Conservation (phyloP, 2,329 filamentous ascomycete genomes). For the Diaporthe vexans region DNA sequence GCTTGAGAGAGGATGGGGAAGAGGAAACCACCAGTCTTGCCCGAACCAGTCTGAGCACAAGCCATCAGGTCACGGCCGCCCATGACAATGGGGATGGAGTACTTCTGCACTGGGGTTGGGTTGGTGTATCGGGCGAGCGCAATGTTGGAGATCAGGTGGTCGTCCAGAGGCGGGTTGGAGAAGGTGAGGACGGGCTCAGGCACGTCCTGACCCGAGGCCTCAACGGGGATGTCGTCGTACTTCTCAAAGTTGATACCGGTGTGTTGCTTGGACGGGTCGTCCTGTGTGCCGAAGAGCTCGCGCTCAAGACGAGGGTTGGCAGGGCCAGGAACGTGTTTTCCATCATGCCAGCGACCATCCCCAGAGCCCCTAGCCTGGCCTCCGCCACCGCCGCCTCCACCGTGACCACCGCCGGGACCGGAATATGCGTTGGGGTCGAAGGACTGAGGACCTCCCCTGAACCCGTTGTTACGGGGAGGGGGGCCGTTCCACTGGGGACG, state of each 20-base stretch:
- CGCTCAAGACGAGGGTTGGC: constrained; percentile 91
- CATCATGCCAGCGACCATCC: constrained; percentile 93
- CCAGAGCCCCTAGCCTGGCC: constrained; percentile 83
- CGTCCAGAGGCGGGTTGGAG: constrained; percentile 94
- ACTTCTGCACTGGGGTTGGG: constrained; percentile 98
- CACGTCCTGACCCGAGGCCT: constrained; percentile 93
- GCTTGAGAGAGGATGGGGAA: constrained; percentile 99
- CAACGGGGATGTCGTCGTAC: constrained; percentile 99
- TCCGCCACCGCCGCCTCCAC: constrained; percentile 56
- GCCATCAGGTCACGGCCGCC: constrained; percentile 98
- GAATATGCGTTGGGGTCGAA: constrained; percentile 76
- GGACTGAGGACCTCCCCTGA: constrained; percentile 51
- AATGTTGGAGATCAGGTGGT: constrained; percentile 94
- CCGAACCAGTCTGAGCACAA: constrained; percentile 99
- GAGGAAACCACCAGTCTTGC: constrained; percentile 99
- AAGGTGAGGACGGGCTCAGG: constrained; percentile 93
- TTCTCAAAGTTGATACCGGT: constrained; percentile 99
- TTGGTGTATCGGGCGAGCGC: constrained; percentile 94
- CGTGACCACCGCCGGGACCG: constrained; percentile 45
- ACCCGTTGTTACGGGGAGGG: constrained; percentile 44
- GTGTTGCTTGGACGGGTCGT: constrained; percentile 95
- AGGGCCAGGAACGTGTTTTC: constrained; percentile 83
- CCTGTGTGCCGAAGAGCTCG: constrained; percentile 91
- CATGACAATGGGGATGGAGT: constrained; percentile 99
- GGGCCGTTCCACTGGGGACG: constrained; percentile 44